Base-by-base conservation (phyloP, 495 filamentous ascomycete species). In the Cercophora sp. region DNA sequence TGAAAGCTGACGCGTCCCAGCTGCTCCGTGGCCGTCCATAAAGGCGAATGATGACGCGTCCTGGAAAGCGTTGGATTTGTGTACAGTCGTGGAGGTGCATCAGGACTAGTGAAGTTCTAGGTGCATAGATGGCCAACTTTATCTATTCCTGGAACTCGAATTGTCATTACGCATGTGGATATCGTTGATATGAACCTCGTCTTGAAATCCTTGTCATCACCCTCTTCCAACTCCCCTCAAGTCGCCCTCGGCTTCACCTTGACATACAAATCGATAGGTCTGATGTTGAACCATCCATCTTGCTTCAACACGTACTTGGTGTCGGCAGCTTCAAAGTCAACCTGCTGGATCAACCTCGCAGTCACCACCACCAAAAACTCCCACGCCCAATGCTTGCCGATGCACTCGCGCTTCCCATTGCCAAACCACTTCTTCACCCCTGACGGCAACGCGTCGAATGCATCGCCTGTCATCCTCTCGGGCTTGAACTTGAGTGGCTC, bases 401-500 rank as follows among this genome's bases (percentile, higher is more conserved):
- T 84, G 52, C 85, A 88, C 43, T 71, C 80, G 40, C 85, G 60
- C 70, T 79, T 80, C 11, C 85, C 86, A 52, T 87, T 87, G 2
- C 86, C 86, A 48, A 86, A 89, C 64, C 73, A 77, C 66, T 85
- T 85, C 81, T 84, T 86, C 4, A 80, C 79, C 16, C 76, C 79
- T 13, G 66, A 62, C 6, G 80, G 82, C 45, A 85, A 56, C 22
- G 69, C 72, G 22, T 82, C 73, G 54, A 86, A 86, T 9, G 74
- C 57, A 35, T 80, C 77, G 50, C 84, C 82, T 24, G 84, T 64
- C 83, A 87, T 86, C 8, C 85, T 69, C 66, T 86, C 84, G 0
- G 85, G 85, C 29, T 61, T 68, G 70, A 86, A 88, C n/a, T 76
- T 75, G 2, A 80, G 65, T 0, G 81, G 82, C 41, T 85, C 78